These are phyloP conservation scores for Chaetomidium leptoderma DNA, from an alignment of 495 filamentous ascomycete genomes.

Conservation along the genomic window DNA sequence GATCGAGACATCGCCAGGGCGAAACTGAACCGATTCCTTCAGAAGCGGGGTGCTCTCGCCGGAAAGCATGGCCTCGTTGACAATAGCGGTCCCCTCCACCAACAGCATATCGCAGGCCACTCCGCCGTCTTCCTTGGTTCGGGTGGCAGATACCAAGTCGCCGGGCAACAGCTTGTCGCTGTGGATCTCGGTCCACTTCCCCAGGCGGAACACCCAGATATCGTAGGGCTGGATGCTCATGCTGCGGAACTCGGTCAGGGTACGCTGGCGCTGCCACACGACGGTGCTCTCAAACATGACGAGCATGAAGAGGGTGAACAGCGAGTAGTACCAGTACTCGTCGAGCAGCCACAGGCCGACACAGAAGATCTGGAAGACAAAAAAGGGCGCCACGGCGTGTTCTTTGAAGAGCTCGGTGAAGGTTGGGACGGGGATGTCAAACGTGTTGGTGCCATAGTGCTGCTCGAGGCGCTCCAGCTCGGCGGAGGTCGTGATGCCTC, in stretches of 20 bases:
- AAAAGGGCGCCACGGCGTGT: slow-evolving; percentile 97
- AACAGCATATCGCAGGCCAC: slow-evolving; percentile 97
- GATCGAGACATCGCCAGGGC: slow-evolving; percentile 76
- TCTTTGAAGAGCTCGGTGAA: slow-evolving; percentile 97
- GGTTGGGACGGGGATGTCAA: slow-evolving; percentile 94
- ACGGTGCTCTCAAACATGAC: slow-evolving; percentile 97
- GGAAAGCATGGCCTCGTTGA: slow-evolving; percentile 98
- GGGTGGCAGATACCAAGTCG: slow-evolving; percentile 90
- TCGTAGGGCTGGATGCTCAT: slow-evolving; percentile 99
- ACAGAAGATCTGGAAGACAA: slow-evolving; percentile 98
- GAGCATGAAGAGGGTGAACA: slow-evolving; percentile 98
- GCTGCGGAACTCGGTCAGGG: slow-evolving; percentile 93
- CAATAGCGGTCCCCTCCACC: slow-evolving; percentile 91
- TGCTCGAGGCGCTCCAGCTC: slow-evolving; percentile 76
- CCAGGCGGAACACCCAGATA: slow-evolving; percentile 79
- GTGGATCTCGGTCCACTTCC: slow-evolving; percentile 81
- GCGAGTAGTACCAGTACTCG: slow-evolving; percentile 99
- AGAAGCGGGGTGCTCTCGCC: slow-evolving; percentile 95
- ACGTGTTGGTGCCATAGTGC: slow-evolving; percentile 95
- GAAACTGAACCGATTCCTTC: slow-evolving; percentile 92
- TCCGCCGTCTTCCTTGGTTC: slow-evolving; percentile 94
- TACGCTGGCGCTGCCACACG: slow-evolving; percentile 97
- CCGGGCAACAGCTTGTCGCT: slow-evolving; percentile 94
- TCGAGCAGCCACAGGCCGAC: slow-evolving; percentile 98
- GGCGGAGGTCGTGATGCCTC: slow-evolving; percentile 62